Evolutionary conservation across 495 filamentous ascomycete species (phyloP).

Genomic region (Aspergillus hancockii): DNA sequence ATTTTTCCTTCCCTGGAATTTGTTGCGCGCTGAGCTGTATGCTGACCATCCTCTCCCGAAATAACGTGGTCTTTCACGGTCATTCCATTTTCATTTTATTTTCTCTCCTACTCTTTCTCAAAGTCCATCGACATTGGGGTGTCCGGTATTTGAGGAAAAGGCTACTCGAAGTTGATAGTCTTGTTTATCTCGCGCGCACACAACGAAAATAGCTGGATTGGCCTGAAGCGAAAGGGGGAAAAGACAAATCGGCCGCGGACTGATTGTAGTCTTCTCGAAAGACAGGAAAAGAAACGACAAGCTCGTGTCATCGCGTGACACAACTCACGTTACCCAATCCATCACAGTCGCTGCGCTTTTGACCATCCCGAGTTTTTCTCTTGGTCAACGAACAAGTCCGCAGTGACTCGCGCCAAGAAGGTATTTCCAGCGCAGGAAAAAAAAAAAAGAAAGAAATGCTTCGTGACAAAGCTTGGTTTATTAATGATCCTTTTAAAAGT

Average conservation of each 20-base stretch:
- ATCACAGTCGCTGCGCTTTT: not conserved
- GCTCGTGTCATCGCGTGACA: slow-evolving; percentile 10
- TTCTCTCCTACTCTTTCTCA: not conserved
- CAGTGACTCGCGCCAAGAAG: not conserved
- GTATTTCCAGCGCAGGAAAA: not conserved
- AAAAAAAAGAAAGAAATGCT: not conserved
- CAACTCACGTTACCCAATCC: slow-evolving; percentile 8
- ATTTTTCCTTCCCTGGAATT: slow-evolving; percentile 3
- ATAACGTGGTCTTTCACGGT: slow-evolving; percentile 2
- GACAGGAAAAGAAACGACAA: slow-evolving; percentile 3
- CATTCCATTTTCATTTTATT: not conserved
- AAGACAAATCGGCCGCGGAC: not conserved
- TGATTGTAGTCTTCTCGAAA: not conserved
- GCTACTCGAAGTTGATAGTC: not conserved
- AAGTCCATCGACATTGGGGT: not conserved
- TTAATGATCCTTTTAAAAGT: slow-evolving; percentile 2
- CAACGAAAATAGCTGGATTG: not conserved
- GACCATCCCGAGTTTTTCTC: not conserved
- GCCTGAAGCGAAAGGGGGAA: not conserved
- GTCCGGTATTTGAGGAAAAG: not conserved
- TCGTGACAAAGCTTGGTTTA: not conserved
- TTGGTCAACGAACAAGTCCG: not conserved
- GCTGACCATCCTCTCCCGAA: not conserved
- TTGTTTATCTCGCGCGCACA: not conserved
- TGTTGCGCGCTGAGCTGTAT: slow-evolving; percentile 4